Evolutionary conservation across 768 basidiomycete genomes (phyloP).

Genomic region (Exsudoporus frostii): DNA sequence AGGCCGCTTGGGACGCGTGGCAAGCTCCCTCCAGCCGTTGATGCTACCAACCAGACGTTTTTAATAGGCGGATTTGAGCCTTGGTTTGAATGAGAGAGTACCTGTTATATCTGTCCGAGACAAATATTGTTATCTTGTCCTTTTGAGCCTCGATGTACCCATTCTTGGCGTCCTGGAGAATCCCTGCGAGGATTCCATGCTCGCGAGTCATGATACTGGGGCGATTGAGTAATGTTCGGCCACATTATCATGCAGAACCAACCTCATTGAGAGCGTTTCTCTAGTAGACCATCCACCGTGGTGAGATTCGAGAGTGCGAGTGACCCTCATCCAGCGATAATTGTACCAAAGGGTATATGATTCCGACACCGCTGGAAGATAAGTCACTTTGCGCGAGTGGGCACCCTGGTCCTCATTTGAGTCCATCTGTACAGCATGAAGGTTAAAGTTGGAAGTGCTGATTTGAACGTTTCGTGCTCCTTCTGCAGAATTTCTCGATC

Average conservation of each 20-base stretch:
- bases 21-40: slow-evolving; percentile 52
- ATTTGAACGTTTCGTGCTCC: slow-evolving; percentile 51
- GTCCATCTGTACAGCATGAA: slow-evolving; percentile 23
- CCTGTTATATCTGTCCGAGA: slow-evolving; percentile 44
- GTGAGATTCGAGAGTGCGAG: slow-evolving; percentile 19
- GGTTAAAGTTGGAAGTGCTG: slow-evolving; percentile 40
- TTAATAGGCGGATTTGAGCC: not conserved
- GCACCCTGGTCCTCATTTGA: slow-evolving; percentile 20
- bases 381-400: slow-evolving; percentile 31
- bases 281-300: slow-evolving; percentile 17
- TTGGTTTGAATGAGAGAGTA: slow-evolving; percentile 14
- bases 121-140: slow-evolving; percentile 50
- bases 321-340: slow-evolving; percentile 29
- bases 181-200: slow-evolving; percentile 43
- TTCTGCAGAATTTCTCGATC: slow-evolving; percentile 11
- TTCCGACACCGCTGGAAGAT: slow-evolving; percentile 32
- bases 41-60: slow-evolving; percentile 11
- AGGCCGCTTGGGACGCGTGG: slow-evolving; percentile 61
- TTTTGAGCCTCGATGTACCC: slow-evolving; percentile 51
- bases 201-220: slow-evolving; percentile 49
- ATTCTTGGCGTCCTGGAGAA: slow-evolving; percentile 54
- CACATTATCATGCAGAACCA: not conserved
- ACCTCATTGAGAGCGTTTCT: slow-evolving; percentile 27
- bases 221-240: not conserved
- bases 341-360: slow-evolving; percentile 36